phyloP scores from a whole-genome alignment of 2,329 filamentous ascomycete genomes.

The Colletotrichum sojae region DNA sequence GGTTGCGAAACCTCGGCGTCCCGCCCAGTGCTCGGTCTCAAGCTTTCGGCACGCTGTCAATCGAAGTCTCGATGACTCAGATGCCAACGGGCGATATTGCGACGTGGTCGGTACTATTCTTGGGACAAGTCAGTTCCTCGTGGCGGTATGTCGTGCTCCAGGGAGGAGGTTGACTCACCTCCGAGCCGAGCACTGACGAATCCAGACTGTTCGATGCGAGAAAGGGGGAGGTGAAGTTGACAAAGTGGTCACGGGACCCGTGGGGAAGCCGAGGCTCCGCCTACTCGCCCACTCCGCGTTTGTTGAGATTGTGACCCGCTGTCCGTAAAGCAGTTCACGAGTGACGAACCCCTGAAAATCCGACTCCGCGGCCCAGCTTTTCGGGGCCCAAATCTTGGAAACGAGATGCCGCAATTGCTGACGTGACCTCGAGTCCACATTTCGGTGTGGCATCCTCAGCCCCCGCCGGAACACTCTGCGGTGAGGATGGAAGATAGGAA shows the following conservation, averaged over 20 bases:
- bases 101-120: conserved; percentile 5
- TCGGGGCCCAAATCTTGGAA: conserved; percentile 14
- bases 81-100: not conserved
- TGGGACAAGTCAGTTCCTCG: not conserved
- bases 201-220: conserved; percentile 25
- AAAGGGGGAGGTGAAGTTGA: not conserved
- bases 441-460: conserved; percentile 4
- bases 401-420: conserved; percentile 14
- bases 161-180: conserved; percentile 21
- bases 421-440: conserved; percentile 24
- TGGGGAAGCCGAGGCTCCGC: conserved; percentile 29
- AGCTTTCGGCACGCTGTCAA: not conserved
- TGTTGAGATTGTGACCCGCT: conserved; percentile 3
- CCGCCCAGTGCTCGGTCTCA: not conserved
- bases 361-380: not conserved
- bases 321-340: conserved; percentile 23
- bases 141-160: not conserved
- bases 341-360: conserved; percentile 1
- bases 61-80: conserved; percentile 27
- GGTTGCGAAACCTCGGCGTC: not conserved
- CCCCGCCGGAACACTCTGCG: not conserved
- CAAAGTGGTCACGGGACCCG: conserved; percentile 22
- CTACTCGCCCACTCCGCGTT: conserved; percentile 16
- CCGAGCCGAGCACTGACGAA: not conserved
- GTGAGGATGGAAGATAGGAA: conserved; percentile 1